phyloP scores from a whole-genome alignment of 805 yeast species.

The Ogataea trehaloabstinens region DNA sequence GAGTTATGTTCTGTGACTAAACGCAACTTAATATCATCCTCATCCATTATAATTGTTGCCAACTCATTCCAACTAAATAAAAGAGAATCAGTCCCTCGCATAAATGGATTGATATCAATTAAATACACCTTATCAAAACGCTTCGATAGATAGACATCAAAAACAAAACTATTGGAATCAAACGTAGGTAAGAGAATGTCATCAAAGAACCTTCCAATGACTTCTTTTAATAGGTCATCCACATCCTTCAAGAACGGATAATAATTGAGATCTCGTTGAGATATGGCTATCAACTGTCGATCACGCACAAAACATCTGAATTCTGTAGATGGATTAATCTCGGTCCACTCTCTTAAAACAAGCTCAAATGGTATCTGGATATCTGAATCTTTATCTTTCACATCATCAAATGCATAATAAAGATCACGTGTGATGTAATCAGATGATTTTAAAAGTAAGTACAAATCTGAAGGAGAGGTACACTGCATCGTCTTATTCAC shows the following conservation, averaged over 20 bases:
- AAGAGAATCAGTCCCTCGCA: constrained; percentile 72
- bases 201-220: constrained; percentile 56
- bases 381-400: constrained; percentile 22
- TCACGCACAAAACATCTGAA: constrained; percentile 81
- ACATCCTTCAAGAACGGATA: constrained; percentile 66
- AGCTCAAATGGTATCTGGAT: constrained; percentile 50
- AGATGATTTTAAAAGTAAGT: constrained; percentile 78
- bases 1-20: constrained; percentile 67
- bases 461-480: constrained; percentile 67
- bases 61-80: constrained; percentile 86
- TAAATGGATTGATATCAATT: constrained; percentile 85
- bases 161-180: constrained; percentile 56
- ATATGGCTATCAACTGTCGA: constrained; percentile 61
- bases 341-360: constrained; percentile 79
- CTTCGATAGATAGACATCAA: constrained; percentile 82
- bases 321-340: constrained; percentile 84
- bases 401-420: constrained; percentile 62
- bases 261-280: constrained; percentile 85
- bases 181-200: constrained; percentile 46
- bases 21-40: constrained; percentile 52
- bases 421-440: constrained; percentile 87
- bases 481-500: constrained; percentile 77
- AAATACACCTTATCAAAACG: constrained; percentile 65
- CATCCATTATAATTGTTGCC: constrained; percentile 30
- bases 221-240: constrained; percentile 42